Base-by-base conservation (phyloP, 768 basidiomycete species). In the Collybiopsis luxurians region DNA sequence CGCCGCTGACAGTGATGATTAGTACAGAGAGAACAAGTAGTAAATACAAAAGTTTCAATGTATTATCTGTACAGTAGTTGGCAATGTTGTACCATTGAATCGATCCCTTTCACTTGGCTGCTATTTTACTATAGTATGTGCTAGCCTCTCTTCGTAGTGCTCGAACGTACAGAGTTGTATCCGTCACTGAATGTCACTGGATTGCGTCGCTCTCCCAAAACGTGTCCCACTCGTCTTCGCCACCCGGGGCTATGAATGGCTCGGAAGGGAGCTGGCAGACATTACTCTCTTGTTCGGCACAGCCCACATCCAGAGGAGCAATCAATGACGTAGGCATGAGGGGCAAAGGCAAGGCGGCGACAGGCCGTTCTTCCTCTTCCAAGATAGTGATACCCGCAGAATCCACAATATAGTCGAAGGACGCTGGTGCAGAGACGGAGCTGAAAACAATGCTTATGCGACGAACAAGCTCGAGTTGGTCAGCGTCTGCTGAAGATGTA, bases 401-500 rank as follows among this genome's bases (percentile, higher is more conserved):
- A 4, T 85, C 81, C 48, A 97, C 78, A 57, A 92, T 75, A 60
- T 88, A 96, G 67, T 97, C 92, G 56, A 90, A 68, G 12, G 85
- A 86, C 17, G 72, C 73, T 1, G 87, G 79, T 34, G 40, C n/a
- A 0, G 71, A 72, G 13, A 88, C 78, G 10, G 84, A 84, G 60
- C 85, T 90, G 72, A 94, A 97, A 9, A 97, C 75, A 50, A 95
- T 75, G 56, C 84, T 85, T 54, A 95, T 70, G 39, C 87, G 80
- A 38, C 95, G 82, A 53, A 95, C 76, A 23, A 89, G 71, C 17
- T 43, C 28, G 6, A 36, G 36, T 24, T 49, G 55, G 42, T 45
- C 27, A 39, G 39, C 1, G 38, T 56, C 12, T 53, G n/a, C 31
- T 23, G 46, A 3, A 23, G 2, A 13, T 5, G 12, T 24, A 15